Base-by-base conservation (phyloP, 768 basidiomycete genomes). In the Termitomyces sp. region DNA sequence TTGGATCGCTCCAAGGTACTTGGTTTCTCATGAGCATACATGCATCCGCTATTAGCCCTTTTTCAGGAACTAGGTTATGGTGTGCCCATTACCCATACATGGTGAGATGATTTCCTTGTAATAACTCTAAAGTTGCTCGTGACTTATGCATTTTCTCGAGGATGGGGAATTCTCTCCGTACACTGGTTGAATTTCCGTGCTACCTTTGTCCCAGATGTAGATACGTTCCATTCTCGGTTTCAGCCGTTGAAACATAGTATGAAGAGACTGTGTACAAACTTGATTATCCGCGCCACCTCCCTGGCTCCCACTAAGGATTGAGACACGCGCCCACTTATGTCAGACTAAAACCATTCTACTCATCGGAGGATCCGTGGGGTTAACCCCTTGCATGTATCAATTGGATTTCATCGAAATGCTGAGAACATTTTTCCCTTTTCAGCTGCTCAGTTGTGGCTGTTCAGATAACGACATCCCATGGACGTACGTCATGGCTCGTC, bases 381-480 rank as follows among this genome's bases (percentile, higher is more conserved):
- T 38, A 10, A 15, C 38, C 40, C 14, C 38, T 31, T 43, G 41
- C 31, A 56, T 37, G 35, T 43, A 44, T 48, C 47, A 48, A n/a
- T 40, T 17, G 48, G 19, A 35, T 6, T 26, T 55, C 33, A 9
- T 19, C 44, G 17, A 10, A 45, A 41, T 33, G 40, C 45, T 60
- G 59, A 33, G 59, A 60, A 60, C 37, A 50, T 31, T 21, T 56
- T 56, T 1, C 59, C 37, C 33, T 44, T 38, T 57, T 38, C 43
- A 53, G 51, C 40, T 30, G 17, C 28, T 7, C 7, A 15, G 3
- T n/a, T 23, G n/a, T 57, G 42, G 31, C 43, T 51, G 42, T 41
- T 2, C 40, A 30, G 43, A 45, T 23, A 23, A 53, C 45, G 40
- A 33, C 23, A 52, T 17, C 31, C 50, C 15, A 46, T 35, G 19